Evolutionary conservation across 179 eudicot species (phyloP).

Genomic region (Sideroxylon spinosum): DNA sequence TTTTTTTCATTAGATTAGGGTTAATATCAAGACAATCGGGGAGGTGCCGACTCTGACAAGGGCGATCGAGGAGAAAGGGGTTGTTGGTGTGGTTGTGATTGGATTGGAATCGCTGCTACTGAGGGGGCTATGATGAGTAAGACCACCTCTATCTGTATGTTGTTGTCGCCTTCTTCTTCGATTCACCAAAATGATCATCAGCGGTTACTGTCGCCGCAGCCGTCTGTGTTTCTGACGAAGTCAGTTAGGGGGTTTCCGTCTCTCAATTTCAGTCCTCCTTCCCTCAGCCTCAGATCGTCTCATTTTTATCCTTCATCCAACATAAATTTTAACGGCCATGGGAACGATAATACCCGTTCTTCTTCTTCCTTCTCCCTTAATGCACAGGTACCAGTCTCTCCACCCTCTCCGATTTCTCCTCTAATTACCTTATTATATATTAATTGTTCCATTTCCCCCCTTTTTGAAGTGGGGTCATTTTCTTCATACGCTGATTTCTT

Average conservation of each 20-base stretch:
- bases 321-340: constrained; percentile 1
- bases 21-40: too few relatives aligned
- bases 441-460: too few relatives aligned
- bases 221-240: not conserved
- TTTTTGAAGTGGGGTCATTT: too few relatives aligned
- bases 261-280: not conserved
- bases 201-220: not conserved
- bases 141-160: not conserved
- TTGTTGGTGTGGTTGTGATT: too few relatives aligned
- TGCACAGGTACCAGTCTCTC: constrained; percentile 11
- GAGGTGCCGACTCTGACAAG: too few relatives aligned
- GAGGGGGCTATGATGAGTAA: too few relatives aligned
- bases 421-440: not conserved
- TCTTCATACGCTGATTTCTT: too few relatives aligned
- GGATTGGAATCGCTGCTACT: too few relatives aligned
- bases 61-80: too few relatives aligned
- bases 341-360: not conserved
- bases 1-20: too few relatives aligned
- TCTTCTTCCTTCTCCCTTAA: constrained; percentile 1
- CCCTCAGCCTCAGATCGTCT: not conserved
- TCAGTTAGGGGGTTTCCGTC: constrained; percentile 12
- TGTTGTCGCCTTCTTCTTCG: not conserved
- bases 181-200: not conserved
- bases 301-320: not conserved
- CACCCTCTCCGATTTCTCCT: not conserved